Evolutionary conservation across 108 stramenopile species (phyloP).

Genomic region (Skeletonema tropicum): DNA sequence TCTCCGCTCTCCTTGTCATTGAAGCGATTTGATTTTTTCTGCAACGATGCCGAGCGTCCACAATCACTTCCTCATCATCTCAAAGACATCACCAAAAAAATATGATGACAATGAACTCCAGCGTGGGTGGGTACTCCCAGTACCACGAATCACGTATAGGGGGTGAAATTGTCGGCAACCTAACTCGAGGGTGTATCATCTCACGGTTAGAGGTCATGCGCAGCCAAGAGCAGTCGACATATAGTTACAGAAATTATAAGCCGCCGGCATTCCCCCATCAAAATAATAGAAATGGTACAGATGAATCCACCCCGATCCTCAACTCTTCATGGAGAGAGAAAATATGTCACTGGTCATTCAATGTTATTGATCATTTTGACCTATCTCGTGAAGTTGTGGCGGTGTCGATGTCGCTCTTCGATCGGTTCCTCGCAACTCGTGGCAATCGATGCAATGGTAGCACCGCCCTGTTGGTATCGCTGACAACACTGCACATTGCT

Average conservation of each 20-base stretch:
- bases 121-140: slow-evolving; percentile 36
- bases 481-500: slow-evolving; percentile 77
- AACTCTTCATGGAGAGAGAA: slow-evolving; percentile 75
- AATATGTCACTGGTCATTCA: slow-evolving; percentile 84
- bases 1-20: no score
- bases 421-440: slow-evolving; percentile 75
- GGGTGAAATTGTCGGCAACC: slow-evolving; percentile 47
- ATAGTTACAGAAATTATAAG: slow-evolving; percentile 31
- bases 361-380: slow-evolving; percentile 86
- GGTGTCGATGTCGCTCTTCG: slow-evolving; percentile 69
- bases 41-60: no score
- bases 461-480: slow-evolving; percentile 63
- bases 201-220: slow-evolving; percentile 42
- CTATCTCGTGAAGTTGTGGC: slow-evolving; percentile 78
- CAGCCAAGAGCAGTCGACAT: slow-evolving; percentile 29
- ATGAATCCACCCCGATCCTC: slow-evolving; percentile 26
- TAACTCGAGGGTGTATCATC: slow-evolving; percentile 47
- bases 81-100: background rate
- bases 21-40: no score
- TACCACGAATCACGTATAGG: slow-evolving; percentile 52
- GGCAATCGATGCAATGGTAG: slow-evolving; percentile 69
- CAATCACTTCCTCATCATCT: background rate
- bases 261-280: slow-evolving; percentile 14
- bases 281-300: background rate
- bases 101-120: slow-evolving; percentile 8